Evolutionary conservation across 2,329 filamentous ascomycete genomes (phyloP), one percentile per base, ranked within the genome.

Genomic region (Dryadomyces quercus-mongolicae): DNA sequence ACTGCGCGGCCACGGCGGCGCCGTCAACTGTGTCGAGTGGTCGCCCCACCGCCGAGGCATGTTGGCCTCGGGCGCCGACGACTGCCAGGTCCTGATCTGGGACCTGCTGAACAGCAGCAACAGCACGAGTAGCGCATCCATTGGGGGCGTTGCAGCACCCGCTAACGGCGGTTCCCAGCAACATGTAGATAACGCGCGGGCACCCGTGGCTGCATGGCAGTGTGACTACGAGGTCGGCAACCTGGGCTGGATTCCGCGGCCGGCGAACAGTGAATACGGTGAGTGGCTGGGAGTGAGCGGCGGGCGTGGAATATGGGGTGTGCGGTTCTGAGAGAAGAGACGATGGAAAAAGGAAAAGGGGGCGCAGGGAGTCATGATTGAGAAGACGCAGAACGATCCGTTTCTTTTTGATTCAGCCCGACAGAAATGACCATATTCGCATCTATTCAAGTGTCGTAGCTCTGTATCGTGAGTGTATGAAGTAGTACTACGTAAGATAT

Each of bases 21-120:
- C 88, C 8, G 80, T 98, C 55, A 97, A 95, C 70, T 93, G 87
- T 63, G 86, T 97, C 56, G 93, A 98, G 71, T 98, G 93, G 93
- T 95, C 89, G 9, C 92, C 90, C 0, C 54, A 51, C 50, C 81
- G 91, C 56, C 80, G 93, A 62, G 93, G 93, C 22, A 86, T 91
- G 60, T 80, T 98, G 18, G 92, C 92, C 16, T 95, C 89, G 0
- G 93, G 93, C 38, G 93, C 78, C 6, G 93, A 98, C 63, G 93
- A 98, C 68, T 92, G 84, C 59, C 81, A 93, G 60, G 92, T 97
- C 2, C 76, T 97, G 36, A 77, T 96, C 16, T 98, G 93, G 93
- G 93, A 98, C 68, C 75, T 98, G 10, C 77, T 96, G 59, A 92
- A 86, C 62, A 77, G 77, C 69, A 65, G 71, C 68, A 59, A 75